phyloP scores from a whole-genome alignment of 2,329 filamentous ascomycete genomes.

The Colletotrichum nymphaeae region DNA sequence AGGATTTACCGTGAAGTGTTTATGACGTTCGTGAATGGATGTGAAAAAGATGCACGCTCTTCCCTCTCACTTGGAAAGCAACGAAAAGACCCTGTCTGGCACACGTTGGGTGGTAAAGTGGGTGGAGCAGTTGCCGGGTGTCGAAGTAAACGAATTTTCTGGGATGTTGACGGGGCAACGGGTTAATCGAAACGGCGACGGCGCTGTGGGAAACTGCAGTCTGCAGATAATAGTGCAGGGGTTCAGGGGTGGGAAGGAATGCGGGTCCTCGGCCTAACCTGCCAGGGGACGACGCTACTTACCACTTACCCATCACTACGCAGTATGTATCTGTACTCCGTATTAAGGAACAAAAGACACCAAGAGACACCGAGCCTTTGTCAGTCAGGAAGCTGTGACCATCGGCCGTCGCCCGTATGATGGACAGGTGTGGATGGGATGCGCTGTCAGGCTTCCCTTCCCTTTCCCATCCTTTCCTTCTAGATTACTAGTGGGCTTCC shows the following conservation, averaged over 20 bases:
- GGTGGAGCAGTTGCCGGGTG: slow-evolving; percentile 34
- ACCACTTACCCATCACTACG: no score
- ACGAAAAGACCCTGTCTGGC: not conserved
- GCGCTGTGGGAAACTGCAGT: not conserved
- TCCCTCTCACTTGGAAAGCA: not conserved
- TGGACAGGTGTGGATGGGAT: not conserved
- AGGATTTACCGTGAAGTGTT: slow-evolving; percentile 26
- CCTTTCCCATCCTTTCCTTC: not conserved
- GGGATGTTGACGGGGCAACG: slow-evolving; percentile 35
- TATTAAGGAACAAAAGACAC: no score
- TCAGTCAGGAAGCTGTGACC: not conserved
- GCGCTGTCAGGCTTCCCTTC: slow-evolving; percentile 23
- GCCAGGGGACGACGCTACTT: not conserved
- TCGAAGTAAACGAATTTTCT: slow-evolving; percentile 37
- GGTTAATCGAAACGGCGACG: slow-evolving; percentile 22
- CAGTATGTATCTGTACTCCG: no score
- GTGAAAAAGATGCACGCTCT: slow-evolving; percentile 35
- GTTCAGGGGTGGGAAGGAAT: slow-evolving; percentile 28
- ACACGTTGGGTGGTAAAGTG: slow-evolving; percentile 2
- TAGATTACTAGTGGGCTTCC: slow-evolving; percentile 20
- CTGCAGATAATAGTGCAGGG: slow-evolving; percentile 14
- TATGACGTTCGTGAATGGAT: slow-evolving; percentile 34
- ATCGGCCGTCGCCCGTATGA: slow-evolving; percentile 22
- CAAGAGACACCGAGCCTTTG: slow-evolving; percentile 13
- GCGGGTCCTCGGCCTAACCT: slow-evolving; percentile 5